phyloP scores from a whole-genome alignment of 768 basidiomycete genomes.

The Boletellus ananas region DNA sequence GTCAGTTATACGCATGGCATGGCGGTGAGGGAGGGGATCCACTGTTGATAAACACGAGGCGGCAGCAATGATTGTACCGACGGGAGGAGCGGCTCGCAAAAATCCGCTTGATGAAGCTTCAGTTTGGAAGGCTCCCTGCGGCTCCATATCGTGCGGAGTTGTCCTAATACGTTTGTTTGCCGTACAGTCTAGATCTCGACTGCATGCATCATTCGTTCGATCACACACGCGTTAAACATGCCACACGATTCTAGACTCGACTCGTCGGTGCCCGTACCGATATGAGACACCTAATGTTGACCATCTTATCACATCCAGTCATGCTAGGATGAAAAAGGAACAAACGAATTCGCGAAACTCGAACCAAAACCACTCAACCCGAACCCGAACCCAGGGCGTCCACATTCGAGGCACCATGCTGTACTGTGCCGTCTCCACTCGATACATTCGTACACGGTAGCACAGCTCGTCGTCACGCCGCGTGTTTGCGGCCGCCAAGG shows the following conservation, averaged over 20 bases:
- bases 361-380: constrained; percentile 6
- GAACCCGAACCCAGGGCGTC: background rate
- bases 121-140: constrained; percentile 22
- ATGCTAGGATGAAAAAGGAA: constrained; percentile 11
- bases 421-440: constrained; percentile 11
- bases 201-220: background rate
- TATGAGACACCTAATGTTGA: background rate
- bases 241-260: constrained; percentile 8
- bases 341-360: constrained; percentile 14
- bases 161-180: constrained; percentile 21
- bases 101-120: background rate
- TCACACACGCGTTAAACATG: constrained; percentile 23
- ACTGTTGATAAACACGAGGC: constrained; percentile 25
- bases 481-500: constrained; percentile 9
- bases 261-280: background rate
- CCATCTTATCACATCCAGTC: constrained; percentile 25
- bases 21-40: constrained; percentile 17
- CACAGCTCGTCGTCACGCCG: constrained; percentile 7
- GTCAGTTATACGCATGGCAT: constrained; percentile 27
- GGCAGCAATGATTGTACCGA: constrained; percentile 3
- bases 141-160: background rate
- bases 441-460: constrained; percentile 3
- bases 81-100: background rate
- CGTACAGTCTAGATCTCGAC: background rate
- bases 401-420: background rate